These are phyloP conservation scores for Clitopilus hobsonii DNA, from an alignment of 768 basidiomycete genomes.

Conservation along the genomic window DNA sequence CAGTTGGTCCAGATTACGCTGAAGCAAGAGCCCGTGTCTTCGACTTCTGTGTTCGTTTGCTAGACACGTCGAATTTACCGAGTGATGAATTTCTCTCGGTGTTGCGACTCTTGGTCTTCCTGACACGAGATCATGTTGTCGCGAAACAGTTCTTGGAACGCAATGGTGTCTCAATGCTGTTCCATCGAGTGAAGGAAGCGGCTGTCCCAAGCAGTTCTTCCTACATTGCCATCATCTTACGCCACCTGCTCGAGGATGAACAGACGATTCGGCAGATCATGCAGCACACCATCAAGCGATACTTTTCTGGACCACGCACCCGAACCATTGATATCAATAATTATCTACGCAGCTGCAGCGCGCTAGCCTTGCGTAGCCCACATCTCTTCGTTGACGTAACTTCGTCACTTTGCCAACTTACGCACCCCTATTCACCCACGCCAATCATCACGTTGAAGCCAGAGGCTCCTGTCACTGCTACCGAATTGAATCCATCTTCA, in stretches of 20 bases:
- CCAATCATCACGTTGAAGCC: slow-evolving; percentile 58
- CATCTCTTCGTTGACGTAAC: slow-evolving; percentile 71
- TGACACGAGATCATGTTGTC: slow-evolving; percentile 68
- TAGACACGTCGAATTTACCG: slow-evolving; percentile 57
- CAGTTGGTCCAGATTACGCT: slow-evolving; percentile 54
- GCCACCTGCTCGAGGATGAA: slow-evolving; percentile 84
- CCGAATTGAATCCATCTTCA: slow-evolving; percentile 16
- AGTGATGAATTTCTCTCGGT: slow-evolving; percentile 81
- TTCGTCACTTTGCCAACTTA: slow-evolving; percentile 66
- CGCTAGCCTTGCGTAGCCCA: slow-evolving; percentile 80
- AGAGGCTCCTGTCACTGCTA: slow-evolving; percentile 19
- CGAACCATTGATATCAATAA: slow-evolving; percentile 61
- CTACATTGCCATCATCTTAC: slow-evolving; percentile 83
- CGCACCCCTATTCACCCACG: slow-evolving; percentile 50
- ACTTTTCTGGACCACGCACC: slow-evolving; percentile 70
- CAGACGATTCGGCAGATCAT: slow-evolving; percentile 64
- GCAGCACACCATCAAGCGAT: slow-evolving; percentile 77
- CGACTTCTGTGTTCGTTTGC: slow-evolving; percentile 70
- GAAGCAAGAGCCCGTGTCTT: slow-evolving; percentile 68
- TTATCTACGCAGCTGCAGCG: slow-evolving; percentile 73
- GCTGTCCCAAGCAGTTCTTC: slow-evolving; percentile 70
- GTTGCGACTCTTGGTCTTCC: slow-evolving; percentile 76
- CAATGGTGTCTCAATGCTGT: slow-evolving; percentile 59
- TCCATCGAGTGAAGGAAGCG: slow-evolving; percentile 60
- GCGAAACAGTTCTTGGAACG: slow-evolving; percentile 66